A percentile compares a stretch with the other conserved stretches of the same genome.
Conservation (phyloP, 2,329 filamentous ascomycete genomes). For the Aspergillus tanneri region DNA sequence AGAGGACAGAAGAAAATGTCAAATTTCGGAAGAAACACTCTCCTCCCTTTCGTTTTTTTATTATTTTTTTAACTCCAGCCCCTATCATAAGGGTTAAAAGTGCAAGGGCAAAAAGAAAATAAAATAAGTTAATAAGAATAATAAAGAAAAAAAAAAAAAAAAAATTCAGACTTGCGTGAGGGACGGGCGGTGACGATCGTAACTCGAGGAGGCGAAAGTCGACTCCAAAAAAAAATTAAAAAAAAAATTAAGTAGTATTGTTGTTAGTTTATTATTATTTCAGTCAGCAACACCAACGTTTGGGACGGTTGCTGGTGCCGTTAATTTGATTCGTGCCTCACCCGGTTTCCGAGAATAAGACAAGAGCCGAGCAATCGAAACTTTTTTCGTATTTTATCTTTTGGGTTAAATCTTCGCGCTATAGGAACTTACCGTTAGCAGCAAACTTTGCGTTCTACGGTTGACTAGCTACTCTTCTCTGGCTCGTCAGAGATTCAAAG, state of each 20-base stretch:
- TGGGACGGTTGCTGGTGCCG: conserved; percentile 20
- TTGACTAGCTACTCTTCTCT: conserved; percentile 8
- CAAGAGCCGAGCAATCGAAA: conserved; percentile 15
- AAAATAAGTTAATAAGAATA: conserved; percentile 8
- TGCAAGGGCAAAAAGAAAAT: conserved; percentile 11
- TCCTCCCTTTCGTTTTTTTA: background rate
- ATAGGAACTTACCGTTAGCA: conserved; percentile 8
- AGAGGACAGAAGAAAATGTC: conserved; percentile 12
- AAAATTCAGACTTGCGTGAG: conserved; percentile 17
- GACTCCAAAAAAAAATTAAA: conserved; percentile 14
- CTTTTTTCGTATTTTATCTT: conserved; percentile 5
- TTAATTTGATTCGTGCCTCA: conserved; percentile 24
- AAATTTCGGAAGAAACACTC: conserved; percentile 8
- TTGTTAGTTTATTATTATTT: conserved; percentile 5
- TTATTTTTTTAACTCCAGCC: background rate
- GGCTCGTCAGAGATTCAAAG: conserved; percentile 11
- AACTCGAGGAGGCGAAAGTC: conserved; percentile 24
- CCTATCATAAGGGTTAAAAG: too few species aligned
- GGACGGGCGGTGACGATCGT: conserved; percentile 24
- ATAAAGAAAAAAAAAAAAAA: conserved; percentile 14
- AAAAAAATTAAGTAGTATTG: conserved; percentile 8
- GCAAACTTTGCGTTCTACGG: conserved; percentile 4
- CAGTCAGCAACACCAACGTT: conserved; percentile 16
- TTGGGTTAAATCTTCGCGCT: background rate
- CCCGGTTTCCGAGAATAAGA: conserved; percentile 18